Base-by-base conservation (phyloP, 2,329 filamentous ascomycete genomes). In the Talaromyces sp. region DNA sequence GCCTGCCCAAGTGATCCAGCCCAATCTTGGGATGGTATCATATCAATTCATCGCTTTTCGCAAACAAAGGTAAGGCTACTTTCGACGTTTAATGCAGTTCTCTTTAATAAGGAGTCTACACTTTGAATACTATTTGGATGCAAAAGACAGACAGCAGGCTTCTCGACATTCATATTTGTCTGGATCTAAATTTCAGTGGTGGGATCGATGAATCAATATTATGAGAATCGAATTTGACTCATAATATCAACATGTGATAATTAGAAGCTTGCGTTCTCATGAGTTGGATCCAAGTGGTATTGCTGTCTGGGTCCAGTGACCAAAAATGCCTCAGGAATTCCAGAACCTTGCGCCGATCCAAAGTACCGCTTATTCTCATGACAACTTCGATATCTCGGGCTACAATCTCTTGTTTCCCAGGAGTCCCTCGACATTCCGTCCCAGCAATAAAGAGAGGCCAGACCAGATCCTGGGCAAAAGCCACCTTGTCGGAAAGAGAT, bases 361-460 rank as follows among this genome's bases (percentile, higher is more conserved):
- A 32, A n/a, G 17, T 48, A 29, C 55, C 47, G 16, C 55, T 57
- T 13, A 57, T 49, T 19, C 27, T 40, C 55, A 57, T 57, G 1
- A 57, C 55, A 11, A 36, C 22, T 33, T 51, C 52, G 9, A 57
- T 36, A n/a, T 54, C 51, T 13, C 22, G 45, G 10, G 49, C 49
- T 10, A 57, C 49, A 24, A 57, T 42, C 10, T 44, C 20, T n/a
- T 57, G 55, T 17, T 37, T 47, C 3, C 36, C 50, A 9, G 10
- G 33, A 36, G 44, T 49, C 1, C 40, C 49, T 27, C 42, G 35
- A 27, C 58, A 51, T 47, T 61, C 58, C 3, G 56, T 55, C 20
- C 56, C 58, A 2, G 51, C 42, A 16, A 61, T 61, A n/a, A 61
- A 61, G 6, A 58, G 37, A n/a, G 58, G 52, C 58, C 58, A 61